Evolutionary conservation across 1,284 basidiomycete genomes (phyloP).

Genomic region (Leccinum pallidistipes): DNA sequence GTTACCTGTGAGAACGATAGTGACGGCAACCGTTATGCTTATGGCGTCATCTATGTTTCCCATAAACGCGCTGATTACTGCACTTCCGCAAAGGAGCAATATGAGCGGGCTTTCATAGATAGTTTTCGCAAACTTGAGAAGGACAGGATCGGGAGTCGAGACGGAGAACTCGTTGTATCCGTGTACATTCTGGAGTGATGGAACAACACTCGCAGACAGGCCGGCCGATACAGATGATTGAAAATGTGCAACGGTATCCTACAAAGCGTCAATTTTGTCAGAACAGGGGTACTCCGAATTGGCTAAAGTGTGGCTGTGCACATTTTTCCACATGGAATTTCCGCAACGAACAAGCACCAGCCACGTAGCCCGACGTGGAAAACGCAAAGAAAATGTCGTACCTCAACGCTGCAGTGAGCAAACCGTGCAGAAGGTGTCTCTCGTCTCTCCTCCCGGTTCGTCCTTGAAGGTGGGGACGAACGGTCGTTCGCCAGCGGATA

Average conservation of each 20-base stretch:
- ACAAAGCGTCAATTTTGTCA: background rate
- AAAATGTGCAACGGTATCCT: conserved; percentile 72
- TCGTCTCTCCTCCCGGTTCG: conserved; percentile 30
- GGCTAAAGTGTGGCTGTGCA: conserved; percentile 11
- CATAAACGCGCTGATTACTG: conserved; percentile 84
- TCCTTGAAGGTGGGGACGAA: conserved; percentile 5
- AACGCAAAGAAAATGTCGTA: conserved; percentile 23
- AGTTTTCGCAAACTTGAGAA: conserved; percentile 88
- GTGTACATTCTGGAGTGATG: conserved; percentile 64
- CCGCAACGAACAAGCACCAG: background rate
- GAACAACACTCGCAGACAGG: conserved; percentile 62
- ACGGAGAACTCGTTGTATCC: conserved; percentile 96
- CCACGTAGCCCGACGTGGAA: conserved; percentile 4
- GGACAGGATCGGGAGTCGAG: conserved; percentile 74
- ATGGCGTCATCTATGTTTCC: conserved; percentile 94
- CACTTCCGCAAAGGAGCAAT: conserved; percentile 85
- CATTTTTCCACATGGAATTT: conserved; percentile 10
- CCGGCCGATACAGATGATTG: conserved; percentile 64
- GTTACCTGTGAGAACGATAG: conserved; percentile 78
- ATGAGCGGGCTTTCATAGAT: conserved; percentile 95
- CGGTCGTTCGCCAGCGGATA: conserved; percentile 17
- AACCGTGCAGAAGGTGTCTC: conserved; percentile 58
- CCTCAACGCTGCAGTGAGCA: conserved; percentile 58
- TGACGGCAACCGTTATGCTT: conserved; percentile 91
- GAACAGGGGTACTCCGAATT: background rate